phyloP scores from a whole-genome alignment of 73 alveolate species.

The Tetrahymena borealis region DNA sequence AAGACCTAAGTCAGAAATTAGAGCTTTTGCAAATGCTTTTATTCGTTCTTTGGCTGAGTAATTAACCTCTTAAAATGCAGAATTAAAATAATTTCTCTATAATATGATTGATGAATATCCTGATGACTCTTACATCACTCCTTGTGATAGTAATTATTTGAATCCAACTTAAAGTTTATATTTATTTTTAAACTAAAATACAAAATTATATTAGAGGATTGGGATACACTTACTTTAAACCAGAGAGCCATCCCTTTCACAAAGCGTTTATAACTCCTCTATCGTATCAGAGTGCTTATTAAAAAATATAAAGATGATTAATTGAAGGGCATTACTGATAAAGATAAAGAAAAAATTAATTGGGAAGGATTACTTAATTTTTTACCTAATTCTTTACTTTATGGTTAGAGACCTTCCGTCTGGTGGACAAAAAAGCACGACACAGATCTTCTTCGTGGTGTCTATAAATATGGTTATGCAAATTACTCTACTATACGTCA shows the following conservation, averaged over 20 bases:
- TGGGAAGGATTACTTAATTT: slow-evolving; percentile 93
- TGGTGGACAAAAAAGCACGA: slow-evolving; percentile 99
- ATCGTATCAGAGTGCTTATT: slow-evolving; percentile 73
- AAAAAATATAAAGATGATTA: slow-evolving; percentile 81
- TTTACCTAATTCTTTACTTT: slow-evolving; percentile 74
- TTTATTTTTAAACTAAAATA: not conserved
- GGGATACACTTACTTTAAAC: slow-evolving; percentile 83
- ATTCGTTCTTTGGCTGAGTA: slow-evolving; percentile 77
- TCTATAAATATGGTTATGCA: slow-evolving; percentile 96
- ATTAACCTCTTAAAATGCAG: slow-evolving; percentile 72
- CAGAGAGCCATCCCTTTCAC: slow-evolving; percentile 97
- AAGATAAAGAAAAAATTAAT: slow-evolving; percentile 47
- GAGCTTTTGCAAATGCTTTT: slow-evolving; percentile 89
- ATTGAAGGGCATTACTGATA: slow-evolving; percentile 43
- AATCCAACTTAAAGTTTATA: slow-evolving; percentile 8
- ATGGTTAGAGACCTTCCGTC: slow-evolving; percentile 92
- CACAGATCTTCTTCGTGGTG: slow-evolving; percentile 93
- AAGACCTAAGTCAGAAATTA: slow-evolving; percentile 79
- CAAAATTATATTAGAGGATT: slow-evolving; percentile 78
- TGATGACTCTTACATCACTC: slow-evolving; percentile 83
- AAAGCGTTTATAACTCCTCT: slow-evolving; percentile 82
- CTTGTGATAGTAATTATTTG: slow-evolving; percentile 37
- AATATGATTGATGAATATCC: slow-evolving; percentile 92
- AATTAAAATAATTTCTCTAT: slow-evolving; percentile 69
- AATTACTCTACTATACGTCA: slow-evolving; percentile 76